Evolutionary conservation across 75 land plant species (phyloP).

Genomic region (Selaginella tamariscina): DNA sequence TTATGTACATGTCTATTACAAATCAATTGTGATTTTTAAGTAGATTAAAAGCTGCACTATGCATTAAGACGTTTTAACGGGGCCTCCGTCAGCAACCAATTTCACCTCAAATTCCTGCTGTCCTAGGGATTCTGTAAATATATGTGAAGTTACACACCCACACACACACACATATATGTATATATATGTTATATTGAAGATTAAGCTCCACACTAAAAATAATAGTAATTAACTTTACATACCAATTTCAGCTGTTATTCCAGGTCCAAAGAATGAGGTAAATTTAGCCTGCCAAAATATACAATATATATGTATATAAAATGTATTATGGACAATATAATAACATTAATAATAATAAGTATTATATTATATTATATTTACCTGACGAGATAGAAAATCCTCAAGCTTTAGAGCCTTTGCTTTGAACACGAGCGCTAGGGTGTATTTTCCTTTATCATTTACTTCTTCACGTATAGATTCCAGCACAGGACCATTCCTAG

Average conservation of each 20-base stretch:
- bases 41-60: no score
- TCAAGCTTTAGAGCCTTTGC: constrained; percentile 71
- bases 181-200: no score
- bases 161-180: no score
- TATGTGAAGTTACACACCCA: no score
- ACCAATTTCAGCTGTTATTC: constrained; percentile 85
- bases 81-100: not conserved
- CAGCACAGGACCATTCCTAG: constrained; percentile 69
- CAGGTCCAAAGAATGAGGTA: constrained; percentile 91
- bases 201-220: no score
- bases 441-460: constrained; percentile 67
- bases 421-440: constrained; percentile 65
- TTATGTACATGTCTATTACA: no score
- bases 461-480: constrained; percentile 88
- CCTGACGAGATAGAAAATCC: constrained; percentile 87
- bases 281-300: constrained; percentile 68
- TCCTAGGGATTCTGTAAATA: not conserved
- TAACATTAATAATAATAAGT: not conserved
- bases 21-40: no score
- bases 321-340: not conserved
- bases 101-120: not conserved
- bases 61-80: no score
- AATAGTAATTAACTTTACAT: constrained; percentile 16
- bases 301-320: not conserved
- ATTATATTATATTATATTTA: constrained; percentile 6